Evolutionary conservation across 2,329 filamentous ascomycete genomes (phyloP).

Genomic region (Delphinella strobiligena): DNA sequence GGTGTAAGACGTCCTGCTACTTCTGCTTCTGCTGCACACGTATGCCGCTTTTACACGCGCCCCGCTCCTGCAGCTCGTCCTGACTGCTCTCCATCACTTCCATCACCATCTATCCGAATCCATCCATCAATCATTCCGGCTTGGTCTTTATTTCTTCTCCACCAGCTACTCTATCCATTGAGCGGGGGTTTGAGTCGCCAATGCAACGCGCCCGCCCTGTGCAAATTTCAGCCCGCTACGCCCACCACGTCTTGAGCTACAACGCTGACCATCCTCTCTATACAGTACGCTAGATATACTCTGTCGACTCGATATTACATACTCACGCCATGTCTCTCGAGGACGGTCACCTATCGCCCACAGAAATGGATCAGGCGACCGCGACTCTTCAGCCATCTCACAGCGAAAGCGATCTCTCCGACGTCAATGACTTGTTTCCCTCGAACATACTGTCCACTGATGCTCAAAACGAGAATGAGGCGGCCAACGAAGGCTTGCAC

Average conservation of each 20-base stretch:
- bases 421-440: slow-evolving; percentile 47
- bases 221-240: slow-evolving; percentile 21
- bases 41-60: slow-evolving; percentile 1
- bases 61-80: slow-evolving; percentile 2
- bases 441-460: slow-evolving; percentile 28
- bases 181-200: slow-evolving; percentile 32
- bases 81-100: slow-evolving; percentile 2
- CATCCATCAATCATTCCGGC: slow-evolving; percentile 26
- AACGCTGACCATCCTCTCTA: slow-evolving; percentile 29
- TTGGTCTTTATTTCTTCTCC: slow-evolving; percentile 19
- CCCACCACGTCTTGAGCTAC: slow-evolving; percentile 16
- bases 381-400: slow-evolving; percentile 37
- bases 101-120: slow-evolving; percentile 7
- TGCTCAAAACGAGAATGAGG: slow-evolving; percentile 25
- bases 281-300: slow-evolving; percentile 50
- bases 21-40: background rate
- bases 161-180: slow-evolving; percentile 18
- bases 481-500: slow-evolving; percentile 28
- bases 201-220: slow-evolving; percentile 13
- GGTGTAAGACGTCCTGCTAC: background rate
- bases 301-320: slow-evolving; percentile 46
- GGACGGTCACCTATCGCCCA: slow-evolving; percentile 54
- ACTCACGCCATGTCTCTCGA: slow-evolving; percentile 41
- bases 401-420: slow-evolving; percentile 67
- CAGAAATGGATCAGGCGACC: slow-evolving; percentile 29